phyloP scores from a whole-genome alignment of 2,329 filamentous ascomycete species.

The Monosporascus sp. region DNA sequence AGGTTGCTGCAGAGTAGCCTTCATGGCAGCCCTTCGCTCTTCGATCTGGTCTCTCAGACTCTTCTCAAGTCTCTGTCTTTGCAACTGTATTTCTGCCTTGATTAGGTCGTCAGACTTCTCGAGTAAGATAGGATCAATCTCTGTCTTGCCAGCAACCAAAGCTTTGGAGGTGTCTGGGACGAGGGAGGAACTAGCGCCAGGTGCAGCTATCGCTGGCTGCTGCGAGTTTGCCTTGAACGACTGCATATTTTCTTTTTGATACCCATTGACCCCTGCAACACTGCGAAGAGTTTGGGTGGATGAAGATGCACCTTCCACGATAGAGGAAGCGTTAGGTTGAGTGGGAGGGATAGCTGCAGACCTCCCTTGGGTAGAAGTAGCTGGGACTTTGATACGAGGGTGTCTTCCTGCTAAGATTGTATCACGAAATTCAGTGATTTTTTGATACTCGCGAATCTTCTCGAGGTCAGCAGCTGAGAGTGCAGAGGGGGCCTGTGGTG shows the following conservation, averaged over 20 bases:
- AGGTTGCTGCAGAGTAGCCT: slow-evolving; percentile 34
- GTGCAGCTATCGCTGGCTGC: slow-evolving; percentile 24
- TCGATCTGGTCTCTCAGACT: slow-evolving; percentile 72
- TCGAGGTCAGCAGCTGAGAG: slow-evolving; percentile 35
- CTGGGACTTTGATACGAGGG: slow-evolving; percentile 52
- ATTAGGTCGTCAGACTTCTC: slow-evolving; percentile 82
- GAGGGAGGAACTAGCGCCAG: slow-evolving; percentile 17
- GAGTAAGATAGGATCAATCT: slow-evolving; percentile 77
- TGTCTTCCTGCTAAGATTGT: slow-evolving; percentile 73
- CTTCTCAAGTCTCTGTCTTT: slow-evolving; percentile 76
- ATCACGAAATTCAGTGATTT: slow-evolving; percentile 76
- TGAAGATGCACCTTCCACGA: slow-evolving; percentile 15
- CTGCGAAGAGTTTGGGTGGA: slow-evolving; percentile 9
- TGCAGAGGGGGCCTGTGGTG: slow-evolving; percentile 10
- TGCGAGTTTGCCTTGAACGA: slow-evolving; percentile 33
- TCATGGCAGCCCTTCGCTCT: slow-evolving; percentile 43
- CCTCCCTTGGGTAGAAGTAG: slow-evolving; percentile 22
- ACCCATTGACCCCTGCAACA: slow-evolving; percentile 17
- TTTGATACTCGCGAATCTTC: slow-evolving; percentile 67
- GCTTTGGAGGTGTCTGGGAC: slow-evolving; percentile 32
- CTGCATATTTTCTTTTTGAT: slow-evolving; percentile 25
- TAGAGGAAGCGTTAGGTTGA: slow-evolving; percentile 15
- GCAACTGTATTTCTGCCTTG: slow-evolving; percentile 73
- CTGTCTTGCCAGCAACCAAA: slow-evolving; percentile 49
- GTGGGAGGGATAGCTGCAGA: slow-evolving; percentile 11